phyloP scores from a whole-genome alignment of 2,329 filamentous ascomycete genomes.

The Xylaria sp. region DNA sequence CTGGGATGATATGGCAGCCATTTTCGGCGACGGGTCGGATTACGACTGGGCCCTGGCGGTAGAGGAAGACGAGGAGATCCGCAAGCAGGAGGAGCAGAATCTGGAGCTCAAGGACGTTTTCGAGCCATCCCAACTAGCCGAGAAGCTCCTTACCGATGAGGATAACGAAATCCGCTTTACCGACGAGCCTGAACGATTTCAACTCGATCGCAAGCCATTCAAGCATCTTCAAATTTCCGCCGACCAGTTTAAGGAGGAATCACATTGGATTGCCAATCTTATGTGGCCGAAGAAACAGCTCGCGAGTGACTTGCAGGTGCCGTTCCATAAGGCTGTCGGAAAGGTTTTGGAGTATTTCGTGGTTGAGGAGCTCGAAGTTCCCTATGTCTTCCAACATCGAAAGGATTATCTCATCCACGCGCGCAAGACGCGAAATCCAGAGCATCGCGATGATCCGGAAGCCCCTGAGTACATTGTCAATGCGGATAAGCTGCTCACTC shows the following conservation, averaged over 20 bases:
- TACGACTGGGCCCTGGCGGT: slow-evolving; percentile 91
- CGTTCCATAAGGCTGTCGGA: slow-evolving; percentile 81
- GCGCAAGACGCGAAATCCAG: slow-evolving; percentile 59
- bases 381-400: slow-evolving; percentile 96
- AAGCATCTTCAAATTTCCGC: slow-evolving; percentile 72
- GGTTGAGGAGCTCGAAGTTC: slow-evolving; percentile 88
- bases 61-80: slow-evolving; percentile 79
- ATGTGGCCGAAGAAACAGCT: slow-evolving; percentile 84
- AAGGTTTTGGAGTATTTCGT: slow-evolving; percentile 96
- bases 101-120: slow-evolving; percentile 97
- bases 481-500: slow-evolving; percentile 83
- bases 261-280: slow-evolving; percentile 83
- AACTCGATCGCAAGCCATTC: slow-evolving; percentile 85
- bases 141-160: slow-evolving; percentile 91
- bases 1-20: slow-evolving; percentile 90
- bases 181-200: slow-evolving; percentile 91
- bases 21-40: slow-evolving; percentile 92
- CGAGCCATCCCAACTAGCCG: slow-evolving; percentile 88
- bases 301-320: slow-evolving; percentile 64
- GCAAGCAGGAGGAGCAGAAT: slow-evolving; percentile 71
- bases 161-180: slow-evolving; percentile 85
- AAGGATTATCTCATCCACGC: slow-evolving; percentile 96
- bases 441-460: slow-evolving; percentile 60
- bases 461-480: slow-evolving; percentile 66
- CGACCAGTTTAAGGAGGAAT: slow-evolving; percentile 85